Base-by-base conservation (phyloP, 495 filamentous ascomycete genomes). In the Talaromyces trachyspermus region DNA sequence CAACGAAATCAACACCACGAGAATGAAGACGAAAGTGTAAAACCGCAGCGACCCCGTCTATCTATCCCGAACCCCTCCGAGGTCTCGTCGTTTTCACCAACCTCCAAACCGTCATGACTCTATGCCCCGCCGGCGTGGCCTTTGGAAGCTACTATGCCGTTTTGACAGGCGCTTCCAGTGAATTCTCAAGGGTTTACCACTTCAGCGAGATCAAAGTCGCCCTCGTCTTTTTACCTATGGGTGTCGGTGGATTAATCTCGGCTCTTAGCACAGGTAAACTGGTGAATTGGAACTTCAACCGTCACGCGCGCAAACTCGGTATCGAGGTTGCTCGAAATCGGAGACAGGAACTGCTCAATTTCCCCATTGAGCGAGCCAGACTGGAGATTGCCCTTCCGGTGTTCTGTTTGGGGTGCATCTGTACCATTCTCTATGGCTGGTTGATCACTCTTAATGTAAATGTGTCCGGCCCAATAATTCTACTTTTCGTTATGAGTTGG, bases 61-160 rank as follows among this genome's bases (percentile, higher is more conserved):
- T n/a, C n/a, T n/a, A n/a, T n/a, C n/a, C n/a, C n/a, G n/a, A n/a
- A n/a, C n/a, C n/a, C n/a, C n/a, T n/a, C n/a, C n/a, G n/a, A n/a
- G n/a, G n/a, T n/a, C n/a, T n/a, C n/a, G n/a, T n/a, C n/a, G n/a
- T n/a, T n/a, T n/a, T n/a, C n/a, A n/a, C n/a, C n/a, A n/a, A n/a
- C n/a, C n/a, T n/a, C n/a, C n/a, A 88, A 54, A 74, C 75, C 14
- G 71, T 64, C 8, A 51, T 81, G 2, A 61, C 87, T n/a, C 69
- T 85, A 0, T 58, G 74, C 41, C 76, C 69, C 38, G 77, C 74
- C 29, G 69, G 70, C 15, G 50, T 86, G 5, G 55, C 80, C 20
- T 79, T 79, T 48, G 76, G 61, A 47, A 74, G 59, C 12, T 80
- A 70, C 61, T 85, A 69, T 56, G 75, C 75, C 42, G 65, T 84